Base-by-base conservation (phyloP, 2,329 filamentous ascomycete species). In the Ophiosphaerella korrae region DNA sequence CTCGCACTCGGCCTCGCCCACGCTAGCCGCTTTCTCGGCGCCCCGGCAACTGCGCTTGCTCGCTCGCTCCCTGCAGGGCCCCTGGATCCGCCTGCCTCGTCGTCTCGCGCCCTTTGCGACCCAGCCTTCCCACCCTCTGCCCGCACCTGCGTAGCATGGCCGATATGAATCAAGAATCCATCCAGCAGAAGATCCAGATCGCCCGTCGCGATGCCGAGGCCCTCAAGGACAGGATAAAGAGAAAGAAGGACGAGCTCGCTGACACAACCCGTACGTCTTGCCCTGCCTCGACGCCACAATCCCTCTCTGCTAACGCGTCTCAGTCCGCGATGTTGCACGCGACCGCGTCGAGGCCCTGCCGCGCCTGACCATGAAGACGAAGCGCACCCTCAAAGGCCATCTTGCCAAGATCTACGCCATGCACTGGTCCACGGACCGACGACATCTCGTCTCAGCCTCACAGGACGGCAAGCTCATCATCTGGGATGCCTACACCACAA, bases 381-480 rank as follows among this genome's bases (percentile, higher is more conserved):
- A 96, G 81, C 89, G 92, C 70, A 97, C 92, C 43, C 83, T 99
- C 63, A 97, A 97, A 81, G 94, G 94, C 62, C 94, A 99, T 83
- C 80, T 99, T 63, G 94, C 94, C 68, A 99, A 99, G 81, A 99
- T 99, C 70, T 99, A 99, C 77, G 94, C 94, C 68, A 99, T 99
- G 94, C 94, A 99, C 82, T 99, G 94, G 94, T 97, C 94, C 31
- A 99, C 94, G 60, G 94, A 99, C 78, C 87, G 94, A 72, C 88
- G 94, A 77, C 94, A 97, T 78, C 86, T 97, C 55, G 94, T 99
- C 45, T 97, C 94, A 11, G 94, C 94, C 58, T 99, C 94, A 65
- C 94, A 99, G 78, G 94, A 99, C 71, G 94, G 94, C 75, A 99
- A 99, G 82, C 87, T 99, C 64, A 99, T 99, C 77, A 97, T 99